Evolutionary conservation across 148 eudicot genomes (phyloP).

Genomic region (Nyssa sinensis): DNA sequence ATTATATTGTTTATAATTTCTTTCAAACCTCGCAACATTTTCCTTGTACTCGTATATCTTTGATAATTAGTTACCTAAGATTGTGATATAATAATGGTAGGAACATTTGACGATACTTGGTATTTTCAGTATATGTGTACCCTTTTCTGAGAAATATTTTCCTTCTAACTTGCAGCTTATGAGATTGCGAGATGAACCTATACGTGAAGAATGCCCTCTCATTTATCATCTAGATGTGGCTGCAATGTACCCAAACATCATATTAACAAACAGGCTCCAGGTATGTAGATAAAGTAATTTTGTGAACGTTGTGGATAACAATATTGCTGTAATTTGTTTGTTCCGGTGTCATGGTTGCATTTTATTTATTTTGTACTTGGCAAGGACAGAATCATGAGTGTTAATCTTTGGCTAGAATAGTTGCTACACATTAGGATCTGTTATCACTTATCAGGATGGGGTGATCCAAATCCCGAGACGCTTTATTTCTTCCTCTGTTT

Average conservation of each 20-base stretch:
- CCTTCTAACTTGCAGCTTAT: constrained; percentile 57
- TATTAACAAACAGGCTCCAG: constrained; percentile 99
- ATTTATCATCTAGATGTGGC: constrained; percentile 99
- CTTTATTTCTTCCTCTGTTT: not conserved
- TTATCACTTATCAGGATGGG: not conserved
- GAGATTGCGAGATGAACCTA: constrained; percentile 70
- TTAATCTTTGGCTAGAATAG: not conserved
- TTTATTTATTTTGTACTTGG: not conserved
- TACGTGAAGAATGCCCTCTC: constrained; percentile 89
- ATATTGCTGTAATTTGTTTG: not conserved
- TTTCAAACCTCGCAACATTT: not conserved
- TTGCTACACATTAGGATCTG: not conserved
- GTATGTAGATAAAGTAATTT: constrained; percentile 34
- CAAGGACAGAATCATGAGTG: too few species aligned
- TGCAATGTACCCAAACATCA: constrained; percentile 99
- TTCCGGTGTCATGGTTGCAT: not conserved
- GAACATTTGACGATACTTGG: not conserved
- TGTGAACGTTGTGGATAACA: not conserved
- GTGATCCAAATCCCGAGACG: not conserved
- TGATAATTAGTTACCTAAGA: not conserved
- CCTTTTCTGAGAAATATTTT: constrained; percentile 1
- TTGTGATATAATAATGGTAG: constrained; percentile 3
- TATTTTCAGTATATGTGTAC: not conserved
- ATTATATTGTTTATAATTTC: not conserved
- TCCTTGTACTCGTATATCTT: not conserved